Conservation (phyloP, 768 basidiomycete species). For the Suillus plorans region DNA sequence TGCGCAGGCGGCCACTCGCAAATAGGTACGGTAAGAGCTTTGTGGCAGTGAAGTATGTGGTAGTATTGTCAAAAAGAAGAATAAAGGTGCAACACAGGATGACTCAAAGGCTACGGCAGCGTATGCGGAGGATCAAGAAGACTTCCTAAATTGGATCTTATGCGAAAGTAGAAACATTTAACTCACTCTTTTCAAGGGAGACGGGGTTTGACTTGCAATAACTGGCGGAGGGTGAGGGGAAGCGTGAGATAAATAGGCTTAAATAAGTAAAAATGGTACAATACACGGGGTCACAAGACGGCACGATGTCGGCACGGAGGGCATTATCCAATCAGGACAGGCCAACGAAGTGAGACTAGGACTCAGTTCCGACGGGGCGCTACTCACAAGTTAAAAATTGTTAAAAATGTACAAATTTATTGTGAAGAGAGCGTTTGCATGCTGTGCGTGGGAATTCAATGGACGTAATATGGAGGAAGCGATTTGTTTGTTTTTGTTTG, state of each 20-base stretch:
- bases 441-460: conserved; percentile 34
- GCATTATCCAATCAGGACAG: neutral
- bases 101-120: neutral
- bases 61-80: neutral
- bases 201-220: neutral
- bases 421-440: conserved; percentile 2
- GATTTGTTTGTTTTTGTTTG: conserved; percentile 25
- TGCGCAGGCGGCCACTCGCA: conserved; percentile 6
- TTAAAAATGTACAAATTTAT: conserved; percentile 1
- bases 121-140: neutral
- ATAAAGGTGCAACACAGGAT: neutral
- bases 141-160: neutral
- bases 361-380: conserved; percentile 16
- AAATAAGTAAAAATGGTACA: conserved; percentile 1
- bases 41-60: neutral
- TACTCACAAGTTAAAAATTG: neutral
- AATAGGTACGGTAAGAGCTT: conserved; percentile 1
- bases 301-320: conserved; percentile 1
- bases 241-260: conserved; percentile 4
- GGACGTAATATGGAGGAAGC: conserved; percentile 27
- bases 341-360: conserved; percentile 9
- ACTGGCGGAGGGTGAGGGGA: conserved; percentile 8
- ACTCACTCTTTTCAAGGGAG: neutral
- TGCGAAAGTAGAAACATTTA: neutral
- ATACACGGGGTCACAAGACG: neutral